Evolutionary conservation across 2,329 filamentous ascomycete genomes (phyloP), one percentile per base, ranked within the genome.

Genomic region (Seiridium unicorne): DNA sequence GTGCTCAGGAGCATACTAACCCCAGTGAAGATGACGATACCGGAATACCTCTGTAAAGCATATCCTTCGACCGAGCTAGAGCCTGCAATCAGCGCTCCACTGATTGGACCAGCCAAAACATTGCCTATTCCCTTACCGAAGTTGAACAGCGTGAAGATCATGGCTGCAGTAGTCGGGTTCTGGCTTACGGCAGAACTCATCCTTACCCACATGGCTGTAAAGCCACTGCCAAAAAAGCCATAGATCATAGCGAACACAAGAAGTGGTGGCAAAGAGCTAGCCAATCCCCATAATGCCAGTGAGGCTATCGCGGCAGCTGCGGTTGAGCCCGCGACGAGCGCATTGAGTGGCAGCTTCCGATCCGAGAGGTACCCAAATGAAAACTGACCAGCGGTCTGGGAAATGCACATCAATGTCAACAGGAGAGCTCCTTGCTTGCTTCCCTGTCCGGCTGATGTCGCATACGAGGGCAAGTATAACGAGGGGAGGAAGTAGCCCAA

Each of bases 141-240:
- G 49, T 61, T 64, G 3, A 64, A 53, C 44, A 66, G 38, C 35
- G 44, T 53, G 13, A 64, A 66, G 34, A 65, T 58, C 3, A 62
- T 55, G 8, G 62, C 59, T n/a, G 44, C 63, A 31, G 61, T 53
- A 10, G 61, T 64, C 4, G 54, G 60, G 9, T 62, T 60, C 7
- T 62, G 59, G 10, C 58, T 62, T 8, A 67, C 49, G 13, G 60
- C 59, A 6, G 40, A 59, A 55, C 62, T 60, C 67, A 72, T 71
- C 32, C 73, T 69, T 3, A 69, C 73, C 76, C 81, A 82, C 1
- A 79, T 83, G 2, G 80, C 76, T 36, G 74, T 79, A 62, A 81
- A 85, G 0, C 79, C 81, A 31, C 79, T 77, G 0, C 79, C 81
- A 60, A 85, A 86, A 72, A 85, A 84, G 4, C 84, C 84, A 65